Percentiles rank a stretch among this genome's conserved stretches.
These are phyloP conservation scores for Ulmus americana DNA, from an alignment of 331 rosid species.

Conservation along the genomic window DNA sequence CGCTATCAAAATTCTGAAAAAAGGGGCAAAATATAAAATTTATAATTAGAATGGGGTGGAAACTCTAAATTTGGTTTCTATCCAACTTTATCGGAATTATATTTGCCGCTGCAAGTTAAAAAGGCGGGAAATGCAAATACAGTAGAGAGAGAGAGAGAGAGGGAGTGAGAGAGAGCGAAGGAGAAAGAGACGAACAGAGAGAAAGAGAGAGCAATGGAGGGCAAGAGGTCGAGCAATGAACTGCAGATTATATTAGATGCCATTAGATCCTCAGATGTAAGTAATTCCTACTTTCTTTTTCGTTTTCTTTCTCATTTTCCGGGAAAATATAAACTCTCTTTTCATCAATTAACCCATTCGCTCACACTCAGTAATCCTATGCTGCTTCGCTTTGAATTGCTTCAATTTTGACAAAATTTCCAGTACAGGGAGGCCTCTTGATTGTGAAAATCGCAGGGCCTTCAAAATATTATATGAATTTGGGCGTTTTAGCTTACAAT, in stretches of 20 bases:
- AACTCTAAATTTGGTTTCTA: neutral
- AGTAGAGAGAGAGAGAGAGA: slow-evolving; percentile 9
- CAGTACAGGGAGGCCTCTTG: neutral
- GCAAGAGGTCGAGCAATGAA: slow-evolving; percentile 35
- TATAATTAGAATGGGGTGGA: neutral
- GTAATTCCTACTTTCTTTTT: slow-evolving; percentile 9
- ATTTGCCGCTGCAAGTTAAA: neutral
- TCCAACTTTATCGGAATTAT: neutral
- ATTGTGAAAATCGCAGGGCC: neutral
- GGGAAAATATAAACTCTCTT: neutral
- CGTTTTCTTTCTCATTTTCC: slow-evolving; percentile 2
- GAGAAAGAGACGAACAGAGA: neutral
- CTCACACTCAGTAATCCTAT: neutral
- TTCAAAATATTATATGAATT: neutral
- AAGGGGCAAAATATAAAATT: neutral
- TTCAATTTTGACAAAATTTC: neutral
- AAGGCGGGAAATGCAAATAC: slow-evolving; percentile 13
- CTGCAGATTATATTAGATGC: slow-evolving; percentile 46
- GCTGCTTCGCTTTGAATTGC: neutral
- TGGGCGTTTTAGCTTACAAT: neutral
- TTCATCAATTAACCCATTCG: neutral
- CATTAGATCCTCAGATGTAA: slow-evolving; percentile 70
- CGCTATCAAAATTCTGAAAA: no score
- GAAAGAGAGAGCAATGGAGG: slow-evolving; percentile 44
- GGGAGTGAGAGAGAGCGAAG: slow-evolving; percentile 13